Evolutionary conservation across 2,329 filamentous ascomycete genomes (phyloP).

Genomic region (Microdochium nivale): DNA sequence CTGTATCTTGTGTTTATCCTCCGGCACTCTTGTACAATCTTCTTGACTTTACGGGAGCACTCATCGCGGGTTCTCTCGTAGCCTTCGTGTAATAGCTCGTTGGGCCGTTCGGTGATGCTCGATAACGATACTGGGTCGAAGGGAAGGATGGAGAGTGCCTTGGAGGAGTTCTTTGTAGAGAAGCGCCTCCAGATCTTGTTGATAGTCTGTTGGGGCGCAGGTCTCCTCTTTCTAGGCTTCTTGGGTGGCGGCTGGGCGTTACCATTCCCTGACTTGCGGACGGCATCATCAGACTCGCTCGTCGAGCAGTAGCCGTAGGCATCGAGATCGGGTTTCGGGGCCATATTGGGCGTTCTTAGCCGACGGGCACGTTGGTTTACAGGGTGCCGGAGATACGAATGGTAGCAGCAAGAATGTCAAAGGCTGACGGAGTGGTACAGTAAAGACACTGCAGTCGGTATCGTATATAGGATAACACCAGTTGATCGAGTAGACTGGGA

Average conservation of each 20-base stretch:
- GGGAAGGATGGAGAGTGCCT: slow-evolving; percentile 56
- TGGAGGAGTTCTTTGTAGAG: slow-evolving; percentile 52
- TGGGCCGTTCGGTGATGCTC: slow-evolving; percentile 41
- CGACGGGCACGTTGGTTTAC: too few species aligned
- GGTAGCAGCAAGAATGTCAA: background rate
- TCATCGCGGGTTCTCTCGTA: slow-evolving; percentile 57
- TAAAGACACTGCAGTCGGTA: too few species aligned
- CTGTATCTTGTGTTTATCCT: slow-evolving; percentile 74
- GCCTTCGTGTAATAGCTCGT: slow-evolving; percentile 50
- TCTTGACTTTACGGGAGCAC: slow-evolving; percentile 52
- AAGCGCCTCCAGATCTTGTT: slow-evolving; percentile 59
- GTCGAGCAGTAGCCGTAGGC: slow-evolving; percentile 39
- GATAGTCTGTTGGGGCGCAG: slow-evolving; percentile 56
- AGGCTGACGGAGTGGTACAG: background rate
- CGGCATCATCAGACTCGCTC: slow-evolving; percentile 37
- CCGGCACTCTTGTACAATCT: slow-evolving; percentile 57
- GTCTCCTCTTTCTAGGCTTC: slow-evolving; percentile 48
- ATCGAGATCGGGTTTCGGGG: slow-evolving; percentile 11
- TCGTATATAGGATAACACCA: too few species aligned
- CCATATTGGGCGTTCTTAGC: background rate
- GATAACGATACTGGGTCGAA: slow-evolving; percentile 50
- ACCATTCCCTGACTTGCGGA: slow-evolving; percentile 22
- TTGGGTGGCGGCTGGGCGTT: slow-evolving; percentile 33
- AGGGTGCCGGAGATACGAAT: too few species aligned
- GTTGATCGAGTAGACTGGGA: background rate